Percentiles rank a stretch among this genome's conserved stretches.
Conservation (phyloP, 2,329 filamentous ascomycete genomes). For the Ceratocystis diversiconidia region DNA sequence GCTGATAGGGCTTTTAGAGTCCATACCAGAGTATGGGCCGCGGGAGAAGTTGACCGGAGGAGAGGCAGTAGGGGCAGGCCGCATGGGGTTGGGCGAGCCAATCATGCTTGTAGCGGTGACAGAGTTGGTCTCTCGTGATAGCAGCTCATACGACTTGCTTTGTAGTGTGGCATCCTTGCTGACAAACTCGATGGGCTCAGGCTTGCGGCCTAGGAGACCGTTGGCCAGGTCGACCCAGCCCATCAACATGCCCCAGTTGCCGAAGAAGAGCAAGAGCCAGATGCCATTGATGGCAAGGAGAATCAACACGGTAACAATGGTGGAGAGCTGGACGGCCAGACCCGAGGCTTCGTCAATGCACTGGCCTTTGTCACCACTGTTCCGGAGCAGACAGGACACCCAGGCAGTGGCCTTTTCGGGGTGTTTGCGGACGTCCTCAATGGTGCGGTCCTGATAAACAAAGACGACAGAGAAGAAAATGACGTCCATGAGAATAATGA, state of each 20-base stretch:
- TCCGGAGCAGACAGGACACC: conserved; percentile 53
- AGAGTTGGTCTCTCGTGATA: conserved; percentile 43
- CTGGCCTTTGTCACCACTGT: conserved; percentile 44
- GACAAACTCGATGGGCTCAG: conserved; percentile 59
- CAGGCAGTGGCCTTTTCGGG: conserved; percentile 44
- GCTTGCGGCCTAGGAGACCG: conserved; percentile 34
- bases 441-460: conserved; percentile 67
- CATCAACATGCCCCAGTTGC: conserved; percentile 67
- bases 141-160: conserved; percentile 67
- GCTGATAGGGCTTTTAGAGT: conserved; percentile 8
- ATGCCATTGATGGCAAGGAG: conserved; percentile 76
- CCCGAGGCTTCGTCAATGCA: conserved; percentile 48
- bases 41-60: background rate
- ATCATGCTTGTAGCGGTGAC: conserved; percentile 34
- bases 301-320: conserved; percentile 66
- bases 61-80: conserved; percentile 2
- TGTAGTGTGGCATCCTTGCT: conserved; percentile 67
- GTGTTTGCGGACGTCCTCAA: conserved; percentile 43
- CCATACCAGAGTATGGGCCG: background rate
- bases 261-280: conserved; percentile 70
- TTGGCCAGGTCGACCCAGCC: conserved; percentile 62
- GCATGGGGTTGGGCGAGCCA: conserved; percentile 21
- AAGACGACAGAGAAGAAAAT: conserved; percentile 90
- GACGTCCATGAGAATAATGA: conserved; percentile 81
- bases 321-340: conserved; percentile 60